phyloP scores from a whole-genome alignment of 495 filamentous ascomycete genomes.

The Penicillium dipodomyicola region DNA sequence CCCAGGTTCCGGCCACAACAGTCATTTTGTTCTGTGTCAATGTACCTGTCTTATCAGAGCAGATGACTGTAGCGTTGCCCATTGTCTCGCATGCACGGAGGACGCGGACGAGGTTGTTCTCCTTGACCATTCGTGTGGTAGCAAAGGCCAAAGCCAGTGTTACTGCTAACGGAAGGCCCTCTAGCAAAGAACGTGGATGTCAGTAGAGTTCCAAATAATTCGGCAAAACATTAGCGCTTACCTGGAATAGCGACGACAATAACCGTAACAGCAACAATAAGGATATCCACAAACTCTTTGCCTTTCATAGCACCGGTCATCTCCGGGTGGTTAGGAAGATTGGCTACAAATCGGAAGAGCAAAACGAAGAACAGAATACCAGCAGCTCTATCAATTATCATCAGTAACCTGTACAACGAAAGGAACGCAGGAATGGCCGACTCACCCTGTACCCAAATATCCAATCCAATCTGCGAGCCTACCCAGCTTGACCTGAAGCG shows the following conservation, averaged over 20 bases:
- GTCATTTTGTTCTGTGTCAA: conserved; percentile 73
- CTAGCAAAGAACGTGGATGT: conserved; percentile 24
- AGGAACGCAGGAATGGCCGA: neutral
- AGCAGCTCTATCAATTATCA: conserved; percentile 49
- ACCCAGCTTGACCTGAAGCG: conserved; percentile 63
- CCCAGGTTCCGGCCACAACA: conserved; percentile 61
- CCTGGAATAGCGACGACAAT: conserved; percentile 69
- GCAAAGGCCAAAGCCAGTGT: conserved; percentile 69
- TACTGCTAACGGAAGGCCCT: conserved; percentile 65
- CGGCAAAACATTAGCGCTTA: conserved; percentile 16
- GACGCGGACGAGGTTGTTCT: conserved; percentile 66
- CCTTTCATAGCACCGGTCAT: conserved; percentile 54
- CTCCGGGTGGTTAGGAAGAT: conserved; percentile 48
- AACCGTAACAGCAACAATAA: conserved; percentile 68
- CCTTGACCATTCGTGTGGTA: conserved; percentile 66
- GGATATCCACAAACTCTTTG: conserved; percentile 62
- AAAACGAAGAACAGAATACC: conserved; percentile 62
- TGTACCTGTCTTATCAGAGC: conserved; percentile 70
- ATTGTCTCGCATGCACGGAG: conserved; percentile 69
- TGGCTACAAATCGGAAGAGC: conserved; percentile 57
- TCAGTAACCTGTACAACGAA: conserved; percentile 17
- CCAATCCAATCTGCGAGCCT: conserved; percentile 64
- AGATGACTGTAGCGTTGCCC: conserved; percentile 69
- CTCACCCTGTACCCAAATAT: conserved; percentile 47
- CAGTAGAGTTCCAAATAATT: conserved; percentile 9